These are phyloP conservation scores for Pelargonium cotyledonis DNA, from an alignment of 441 rosid species.

Conservation along the genomic window DNA sequence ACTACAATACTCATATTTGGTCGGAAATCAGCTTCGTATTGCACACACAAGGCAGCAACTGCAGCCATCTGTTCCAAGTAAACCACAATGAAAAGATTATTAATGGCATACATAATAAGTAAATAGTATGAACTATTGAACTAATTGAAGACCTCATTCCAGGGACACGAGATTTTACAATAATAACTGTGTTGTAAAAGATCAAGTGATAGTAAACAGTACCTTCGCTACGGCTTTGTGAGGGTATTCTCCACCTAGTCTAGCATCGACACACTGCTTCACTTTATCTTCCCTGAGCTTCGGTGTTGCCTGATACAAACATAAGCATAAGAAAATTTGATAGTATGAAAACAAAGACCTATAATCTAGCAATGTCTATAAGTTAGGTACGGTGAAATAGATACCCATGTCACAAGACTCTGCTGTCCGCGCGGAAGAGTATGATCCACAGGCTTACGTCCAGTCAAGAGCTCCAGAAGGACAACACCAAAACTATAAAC, in stretches of 20 bases:
- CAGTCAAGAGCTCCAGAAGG: conserved; percentile 58
- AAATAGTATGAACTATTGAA: too few relatives aligned
- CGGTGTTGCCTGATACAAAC: conserved; percentile 51
- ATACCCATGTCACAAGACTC: conserved; percentile 67
- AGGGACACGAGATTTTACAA: too few relatives aligned
- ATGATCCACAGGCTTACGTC: conserved; percentile 57
- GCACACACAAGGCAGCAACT: conserved; percentile 66
- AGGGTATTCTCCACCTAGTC: conserved; percentile 49
- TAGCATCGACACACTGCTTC: conserved; percentile 53
- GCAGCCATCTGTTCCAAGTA: conserved; percentile 38
- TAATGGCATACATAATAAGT: too few relatives aligned
- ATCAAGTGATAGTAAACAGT: too few relatives aligned
- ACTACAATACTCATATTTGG: conserved; percentile 77
- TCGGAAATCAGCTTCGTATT: conserved; percentile 67
- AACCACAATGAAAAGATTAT: neutral
- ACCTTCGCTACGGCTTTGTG: conserved; percentile 63
- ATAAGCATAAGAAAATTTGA: neutral
- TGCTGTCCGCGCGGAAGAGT: conserved; percentile 58
- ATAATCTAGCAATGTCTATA: neutral
- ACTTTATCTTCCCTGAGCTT: conserved; percentile 62
- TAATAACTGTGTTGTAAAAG: too few relatives aligned
- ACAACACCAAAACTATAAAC: conserved; percentile 61
- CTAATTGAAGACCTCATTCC: neutral
- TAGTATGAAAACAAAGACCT: neutral
- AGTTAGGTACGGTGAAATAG: neutral